Evolutionary conservation across 2,329 filamentous ascomycete genomes (phyloP).

Genomic region (Sporothrix pseudoabietina): DNA sequence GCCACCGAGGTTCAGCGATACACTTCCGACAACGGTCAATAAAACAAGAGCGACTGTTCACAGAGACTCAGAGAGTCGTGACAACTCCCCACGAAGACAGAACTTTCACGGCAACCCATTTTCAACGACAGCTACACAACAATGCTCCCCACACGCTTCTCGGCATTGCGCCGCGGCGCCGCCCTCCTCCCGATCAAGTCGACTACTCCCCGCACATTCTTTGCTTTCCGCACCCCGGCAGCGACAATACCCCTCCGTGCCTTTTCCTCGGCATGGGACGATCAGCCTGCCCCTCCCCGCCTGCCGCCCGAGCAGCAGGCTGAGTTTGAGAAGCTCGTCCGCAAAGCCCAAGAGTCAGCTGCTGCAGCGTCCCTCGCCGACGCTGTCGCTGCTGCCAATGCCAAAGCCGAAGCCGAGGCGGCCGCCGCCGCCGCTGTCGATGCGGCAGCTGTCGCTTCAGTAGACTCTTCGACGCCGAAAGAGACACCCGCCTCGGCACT

Average conservation of each 20-base stretch:
- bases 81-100: not conserved
- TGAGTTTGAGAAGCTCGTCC: conserved; percentile 84
- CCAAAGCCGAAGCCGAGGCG: conserved; percentile 48
- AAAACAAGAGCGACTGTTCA: not conserved
- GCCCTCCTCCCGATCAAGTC: not conserved
- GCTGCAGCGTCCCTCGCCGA: conserved; percentile 33
- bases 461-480: not conserved
- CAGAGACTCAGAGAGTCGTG: not conserved
- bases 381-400: conserved; percentile 22
- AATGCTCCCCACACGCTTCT: not conserved
- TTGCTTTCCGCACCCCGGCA: not conserved
- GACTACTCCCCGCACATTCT: not conserved
- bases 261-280: conserved; percentile 44
- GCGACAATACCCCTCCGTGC: not conserved
- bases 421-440: conserved; percentile 37
- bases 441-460: not conserved
- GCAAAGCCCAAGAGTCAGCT: conserved; percentile 52
- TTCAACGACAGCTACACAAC: not conserved
- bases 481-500: conserved; percentile 26
- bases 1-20: not conserved
- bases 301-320: conserved; percentile 88
- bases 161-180: conserved; percentile 4
- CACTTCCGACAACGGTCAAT: not conserved
- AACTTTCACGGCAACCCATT: not conserved
- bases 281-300: conserved; percentile 74